These are phyloP conservation scores for Saprolegnia diclina DNA, from an alignment of 352 stramenopile species.

Conservation along the genomic window DNA sequence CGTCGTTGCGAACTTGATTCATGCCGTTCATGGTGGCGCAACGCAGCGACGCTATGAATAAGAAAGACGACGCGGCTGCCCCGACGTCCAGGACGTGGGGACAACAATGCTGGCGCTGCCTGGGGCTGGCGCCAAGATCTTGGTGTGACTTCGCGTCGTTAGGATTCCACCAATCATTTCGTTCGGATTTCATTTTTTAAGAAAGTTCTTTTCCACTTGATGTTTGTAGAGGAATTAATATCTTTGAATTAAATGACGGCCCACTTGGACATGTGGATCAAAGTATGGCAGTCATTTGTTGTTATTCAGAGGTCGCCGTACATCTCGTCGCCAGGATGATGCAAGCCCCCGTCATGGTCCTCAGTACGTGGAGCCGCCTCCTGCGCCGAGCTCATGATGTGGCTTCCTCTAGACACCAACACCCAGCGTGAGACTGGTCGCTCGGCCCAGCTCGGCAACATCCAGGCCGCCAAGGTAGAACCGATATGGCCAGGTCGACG, in stretches of 20 bases:
- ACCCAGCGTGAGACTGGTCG: slow-evolving; percentile 97
- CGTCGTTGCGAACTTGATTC: too few relatives aligned
- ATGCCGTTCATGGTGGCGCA: too few relatives aligned
- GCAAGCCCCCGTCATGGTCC: slow-evolving; percentile 92
- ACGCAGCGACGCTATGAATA: too few relatives aligned
- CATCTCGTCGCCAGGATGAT: slow-evolving; percentile 34
- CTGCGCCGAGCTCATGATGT: neutral
- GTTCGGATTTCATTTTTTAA: neutral
- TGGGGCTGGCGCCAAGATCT: neutral
- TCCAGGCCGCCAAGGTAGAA: slow-evolving; percentile 89
- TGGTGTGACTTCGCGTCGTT: neutral
- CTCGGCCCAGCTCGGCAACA: slow-evolving; percentile 98
- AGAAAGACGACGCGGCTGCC: too few relatives aligned
- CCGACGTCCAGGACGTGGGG: too few relatives aligned
- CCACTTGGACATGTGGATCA: neutral
- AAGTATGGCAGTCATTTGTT: slow-evolving; percentile 3
- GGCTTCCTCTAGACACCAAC: slow-evolving; percentile 84
- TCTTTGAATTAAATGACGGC: neutral
- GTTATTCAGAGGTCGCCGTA: neutral
- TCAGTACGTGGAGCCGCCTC: slow-evolving; percentile 70
- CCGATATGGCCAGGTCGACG: neutral
- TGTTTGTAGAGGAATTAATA: neutral
- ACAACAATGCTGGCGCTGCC: too few relatives aligned
- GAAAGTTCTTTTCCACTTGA: neutral
- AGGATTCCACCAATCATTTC: neutral